Evolutionary conservation across 1,284 basidiomycete species (phyloP).

Genomic region (Stygiomarasmius scandens): DNA sequence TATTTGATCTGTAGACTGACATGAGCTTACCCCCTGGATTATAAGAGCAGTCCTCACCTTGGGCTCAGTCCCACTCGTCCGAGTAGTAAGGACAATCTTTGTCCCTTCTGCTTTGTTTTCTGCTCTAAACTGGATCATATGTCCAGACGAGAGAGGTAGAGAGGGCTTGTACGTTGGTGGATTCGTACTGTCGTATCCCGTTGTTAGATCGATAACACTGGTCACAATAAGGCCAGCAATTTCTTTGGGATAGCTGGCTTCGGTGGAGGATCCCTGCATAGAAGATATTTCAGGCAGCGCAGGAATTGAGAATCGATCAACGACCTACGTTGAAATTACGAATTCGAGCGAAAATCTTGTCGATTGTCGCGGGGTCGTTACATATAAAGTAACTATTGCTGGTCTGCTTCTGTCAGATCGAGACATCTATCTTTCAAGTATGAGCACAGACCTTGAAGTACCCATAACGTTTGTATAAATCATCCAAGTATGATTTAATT

Average conservation of each 20-base stretch:
- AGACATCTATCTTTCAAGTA: too few species aligned
- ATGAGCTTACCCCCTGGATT: too few species aligned
- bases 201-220: conserved; percentile 73
- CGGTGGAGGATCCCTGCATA: neutral
- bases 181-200: conserved; percentile 72
- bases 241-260: conserved; percentile 51
- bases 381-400: conserved; percentile 85
- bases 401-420: conserved; percentile 47
- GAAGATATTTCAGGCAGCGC: neutral
- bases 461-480: conserved; percentile 68
- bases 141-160: conserved; percentile 75
- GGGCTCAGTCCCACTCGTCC: conserved; percentile 87
- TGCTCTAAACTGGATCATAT: conserved; percentile 83
- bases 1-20: conserved; percentile 70
- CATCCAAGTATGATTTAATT: conserved; percentile 58
- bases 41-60: conserved; percentile 52
- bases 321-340: conserved; percentile 54
- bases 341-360: conserved; percentile 67
- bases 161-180: conserved; percentile 64
- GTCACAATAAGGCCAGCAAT: conserved; percentile 65
- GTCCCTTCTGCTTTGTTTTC: conserved; percentile 43
- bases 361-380: conserved; percentile 60
- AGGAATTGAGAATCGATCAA: conserved; percentile 10
- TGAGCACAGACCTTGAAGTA: conserved; percentile 65
- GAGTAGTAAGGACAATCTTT: conserved; percentile 64